These are phyloP conservation scores for Rhodotorula graminis DNA, from an alignment of 768 basidiomycete genomes.

Conservation along the genomic window DNA sequence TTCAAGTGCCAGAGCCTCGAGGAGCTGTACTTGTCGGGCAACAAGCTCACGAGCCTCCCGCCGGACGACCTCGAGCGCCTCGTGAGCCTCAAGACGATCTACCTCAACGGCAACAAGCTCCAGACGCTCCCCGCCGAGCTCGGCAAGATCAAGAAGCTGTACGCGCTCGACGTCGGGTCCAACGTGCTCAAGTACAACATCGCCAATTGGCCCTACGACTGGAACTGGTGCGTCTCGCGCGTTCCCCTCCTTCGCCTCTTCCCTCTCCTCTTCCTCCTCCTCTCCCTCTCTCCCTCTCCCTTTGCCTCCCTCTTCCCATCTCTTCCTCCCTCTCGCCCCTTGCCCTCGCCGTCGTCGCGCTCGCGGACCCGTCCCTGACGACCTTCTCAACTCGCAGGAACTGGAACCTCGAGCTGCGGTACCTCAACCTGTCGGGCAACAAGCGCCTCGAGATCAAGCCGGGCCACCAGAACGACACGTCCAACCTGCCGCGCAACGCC, in stretches of 20 bases:
- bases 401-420: constrained; percentile 85
- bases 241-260: neutral
- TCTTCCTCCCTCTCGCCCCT: too few relatives aligned
- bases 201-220: constrained; percentile 97
- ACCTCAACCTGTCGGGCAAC: constrained; percentile 95
- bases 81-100: constrained; percentile 65
- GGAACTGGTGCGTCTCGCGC: constrained; percentile 83
- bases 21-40: constrained; percentile 91
- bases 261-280: neutral
- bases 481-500: constrained; percentile 39
- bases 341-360: too few relatives aligned
- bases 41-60: constrained; percentile 81
- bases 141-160: constrained; percentile 70
- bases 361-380: constrained; percentile 1
- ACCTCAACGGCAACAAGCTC: constrained; percentile 85
- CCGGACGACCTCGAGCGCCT: constrained; percentile 78
- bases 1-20: constrained; percentile 64
- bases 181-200: constrained; percentile 95
- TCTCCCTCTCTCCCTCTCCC: too few relatives aligned
- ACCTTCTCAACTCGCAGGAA: constrained; percentile 59
- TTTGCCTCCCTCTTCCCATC: too few relatives aligned
- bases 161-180: constrained; percentile 83
- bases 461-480: constrained; percentile 49
- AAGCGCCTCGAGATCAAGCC: constrained; percentile 93
- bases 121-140: constrained; percentile 88